Percentiles rank a stretch among this genome's conserved stretches.
These are phyloP conservation scores for Wakefieldia striispora DNA, from an alignment of 768 basidiomycete genomes.

Conservation along the genomic window DNA sequence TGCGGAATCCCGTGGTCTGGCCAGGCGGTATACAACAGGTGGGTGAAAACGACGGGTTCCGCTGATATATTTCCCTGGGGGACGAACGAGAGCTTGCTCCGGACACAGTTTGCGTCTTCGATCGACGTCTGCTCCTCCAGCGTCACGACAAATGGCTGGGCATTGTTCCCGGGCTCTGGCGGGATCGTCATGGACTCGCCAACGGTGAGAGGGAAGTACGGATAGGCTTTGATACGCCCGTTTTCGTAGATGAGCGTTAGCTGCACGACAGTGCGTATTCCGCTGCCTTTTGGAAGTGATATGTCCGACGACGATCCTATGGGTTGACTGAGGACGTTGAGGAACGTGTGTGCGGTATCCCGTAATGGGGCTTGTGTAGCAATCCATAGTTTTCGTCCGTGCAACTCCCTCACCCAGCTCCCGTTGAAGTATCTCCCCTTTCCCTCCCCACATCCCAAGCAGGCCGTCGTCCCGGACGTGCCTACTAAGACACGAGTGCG, in stretches of 20 bases:
- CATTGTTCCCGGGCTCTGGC: constrained; percentile 43
- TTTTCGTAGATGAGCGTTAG: constrained; percentile 72
- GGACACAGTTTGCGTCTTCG: constrained; percentile 57
- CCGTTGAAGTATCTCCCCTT: constrained; percentile 72
- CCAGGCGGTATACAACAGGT: constrained; percentile 75
- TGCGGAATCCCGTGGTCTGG: constrained; percentile 84
- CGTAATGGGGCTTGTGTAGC: constrained; percentile 81
- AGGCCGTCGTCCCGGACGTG: constrained; percentile 12
- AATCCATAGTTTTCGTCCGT: constrained; percentile 79
- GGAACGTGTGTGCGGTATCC: constrained; percentile 69
- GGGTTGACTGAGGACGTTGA: constrained; percentile 63
- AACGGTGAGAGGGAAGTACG: constrained; percentile 66
- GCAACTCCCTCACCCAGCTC: constrained; percentile 77
- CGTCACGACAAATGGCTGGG: constrained; percentile 54
- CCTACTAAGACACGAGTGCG: constrained; percentile 68
- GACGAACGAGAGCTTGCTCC: constrained; percentile 57
- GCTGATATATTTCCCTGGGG: constrained; percentile 31
- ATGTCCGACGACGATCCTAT: constrained; percentile 33
- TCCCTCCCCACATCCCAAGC: constrained; percentile 21
- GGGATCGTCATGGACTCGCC: constrained; percentile 50
- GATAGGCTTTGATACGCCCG: constrained; percentile 69
- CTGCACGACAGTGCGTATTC: constrained; percentile 76
- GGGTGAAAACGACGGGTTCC: constrained; percentile 55
- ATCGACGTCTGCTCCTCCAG: constrained; percentile 46
- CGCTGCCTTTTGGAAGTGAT: constrained; percentile 35